Evolutionary conservation across 768 basidiomycete species (phyloP), one percentile per base, ranked within the genome.

Genomic region (Psilocybe cyanescens): DNA sequence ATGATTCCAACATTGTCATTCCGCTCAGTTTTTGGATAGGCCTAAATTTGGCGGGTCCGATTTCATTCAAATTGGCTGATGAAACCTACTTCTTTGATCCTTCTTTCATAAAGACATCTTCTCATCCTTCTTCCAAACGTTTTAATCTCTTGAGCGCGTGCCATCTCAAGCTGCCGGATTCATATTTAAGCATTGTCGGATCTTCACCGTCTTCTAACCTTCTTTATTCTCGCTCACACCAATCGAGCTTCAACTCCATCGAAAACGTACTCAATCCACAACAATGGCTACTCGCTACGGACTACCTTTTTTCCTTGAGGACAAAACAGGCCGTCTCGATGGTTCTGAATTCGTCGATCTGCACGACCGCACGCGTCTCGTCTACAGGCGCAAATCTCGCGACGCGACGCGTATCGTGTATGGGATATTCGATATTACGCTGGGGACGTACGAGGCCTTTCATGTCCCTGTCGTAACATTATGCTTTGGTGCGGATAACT

Each of bases 261-360:
- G 24, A 24, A 24, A 24, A 24, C 47, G 29, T 8, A 17, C 28
- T 14, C 17, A 9, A n/a, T n/a, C 0, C 45, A 17, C 9, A 17
- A 41, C 29, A 5, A 61, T 62, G 59, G 59, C 54, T 4, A 61
- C 60, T 24, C 57, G 60, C 58, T 86, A 83, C 61, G 84, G 83
- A 58, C 75, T 88, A 67, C 84, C 87, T 41, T 83, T 76, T 72
- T 82, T 89, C 66, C 83, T 91, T 59, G 86, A 88, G 68, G 89
- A 90, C 75, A 83, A 76, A 58, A 83, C 82, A 5, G 88, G 87
- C 3, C 72, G 68, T 37, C 72, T 86, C 39, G 74, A 76, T 11
- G 85, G 81, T 37, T 82, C 86, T 3, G 82, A 86, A 17, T 91
- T 86, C 67, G 69, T 81, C 52, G 90, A 91, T 72, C 76, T 89